Evolutionary conservation across 805 yeast genomes (phyloP), one percentile per base, ranked within the genome.

Genomic region (Metschnikowia lachancei): DNA sequence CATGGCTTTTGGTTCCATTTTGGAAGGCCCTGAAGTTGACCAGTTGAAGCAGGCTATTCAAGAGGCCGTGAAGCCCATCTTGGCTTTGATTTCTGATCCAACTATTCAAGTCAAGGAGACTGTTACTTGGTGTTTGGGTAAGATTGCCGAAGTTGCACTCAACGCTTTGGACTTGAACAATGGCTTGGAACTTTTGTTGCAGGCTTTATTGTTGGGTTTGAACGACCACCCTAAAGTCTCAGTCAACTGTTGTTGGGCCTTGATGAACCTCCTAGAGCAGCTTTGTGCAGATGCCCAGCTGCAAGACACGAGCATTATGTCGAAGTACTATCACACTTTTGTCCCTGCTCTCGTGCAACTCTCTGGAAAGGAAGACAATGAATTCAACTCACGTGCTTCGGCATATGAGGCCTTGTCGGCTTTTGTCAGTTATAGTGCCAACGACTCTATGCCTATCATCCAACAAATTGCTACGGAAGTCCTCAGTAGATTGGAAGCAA

Each of bases 191-290:
- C 74, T 72, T 37, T 81, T 94, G 44, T 69, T 94, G 46, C 74
- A 77, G 43, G 94, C 96, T 0, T 77, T 94, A 53, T 66, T 83
- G 39, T 63, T 73, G 32, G 99, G 99, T n/a, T 74, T 94, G 54
- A 80, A 78, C 55, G 98, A 91, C 65, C 95, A 89, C 64, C 89
- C 97, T 30, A 88, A 87, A 67, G 96, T 94, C 29, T 80, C 91
- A 2, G 89, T 97, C n/a, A 94, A 94, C 72, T 89, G 97, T 69
- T 89, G 98, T 67, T 94, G 99, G 99, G 83, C 97, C 5, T 74
- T 94, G 51, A 94, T 94, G 68, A 94, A 94, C 65, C 74, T 94
- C 54, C 78, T 87, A 22, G 98, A 92, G 66, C 96, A 90, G 67
- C 69, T 91, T 48, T 73, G 82, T 54, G 64, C 69, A 14, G 79